Evolutionary conservation across 306 rosid species (phyloP).

Genomic region (Luffa aegyptiaca): DNA sequence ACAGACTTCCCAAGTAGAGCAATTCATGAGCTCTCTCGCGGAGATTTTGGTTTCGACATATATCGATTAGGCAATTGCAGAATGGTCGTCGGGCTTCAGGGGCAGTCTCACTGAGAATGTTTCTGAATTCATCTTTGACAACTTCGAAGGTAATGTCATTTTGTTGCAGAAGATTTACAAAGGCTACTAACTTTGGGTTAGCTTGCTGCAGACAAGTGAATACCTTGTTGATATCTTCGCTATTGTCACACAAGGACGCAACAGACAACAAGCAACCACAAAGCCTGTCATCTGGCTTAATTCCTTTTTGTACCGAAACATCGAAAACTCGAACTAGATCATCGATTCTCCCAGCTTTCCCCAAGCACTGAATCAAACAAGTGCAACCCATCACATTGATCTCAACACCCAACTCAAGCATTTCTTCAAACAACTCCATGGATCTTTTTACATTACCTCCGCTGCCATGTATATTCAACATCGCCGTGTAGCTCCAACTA

Average conservation of each 20-base stretch:
- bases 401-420: constrained; percentile 45
- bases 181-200: constrained; percentile 52
- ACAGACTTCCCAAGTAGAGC: constrained; percentile 80
- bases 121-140: constrained; percentile 58
- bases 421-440: constrained; percentile 66
- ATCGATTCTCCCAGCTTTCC: constrained; percentile 59
- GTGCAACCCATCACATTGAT: constrained; percentile 90
- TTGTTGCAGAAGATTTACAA: constrained; percentile 40
- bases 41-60: constrained; percentile 57
- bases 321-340: constrained; percentile 50
- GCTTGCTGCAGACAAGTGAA: constrained; percentile 59
- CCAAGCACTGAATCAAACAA: constrained; percentile 90
- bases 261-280: constrained; percentile 80
- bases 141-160: constrained; percentile 45
- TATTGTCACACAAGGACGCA: constrained; percentile 42
- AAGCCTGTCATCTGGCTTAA: constrained; percentile 68
- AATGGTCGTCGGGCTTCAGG: constrained; percentile 78
- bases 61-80: constrained; percentile 90
- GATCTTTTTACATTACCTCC: constrained; percentile 64
- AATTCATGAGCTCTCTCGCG: constrained; percentile 76
- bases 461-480: constrained; percentile 81
- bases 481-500: constrained; percentile 90
- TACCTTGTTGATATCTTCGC: constrained; percentile 48
- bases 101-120: constrained; percentile 33
- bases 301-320: constrained; percentile 44